Percentiles rank a stretch among this genome's conserved stretches.
Evolutionary conservation across 2,329 filamentous ascomycete genomes (phyloP).

Genomic region (Hymenoscyphus occultus): DNA sequence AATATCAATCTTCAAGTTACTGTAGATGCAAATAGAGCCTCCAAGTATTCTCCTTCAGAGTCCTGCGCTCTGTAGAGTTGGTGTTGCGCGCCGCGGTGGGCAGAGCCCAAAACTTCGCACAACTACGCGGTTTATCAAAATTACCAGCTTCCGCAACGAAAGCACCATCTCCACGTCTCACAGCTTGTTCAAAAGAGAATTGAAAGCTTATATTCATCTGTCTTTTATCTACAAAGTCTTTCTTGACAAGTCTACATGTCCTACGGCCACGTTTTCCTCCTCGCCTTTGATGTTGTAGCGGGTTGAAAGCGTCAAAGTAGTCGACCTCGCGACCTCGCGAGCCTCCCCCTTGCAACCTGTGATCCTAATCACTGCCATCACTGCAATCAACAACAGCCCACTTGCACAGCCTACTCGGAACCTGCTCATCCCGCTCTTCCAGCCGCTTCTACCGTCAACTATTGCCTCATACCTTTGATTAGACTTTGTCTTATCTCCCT

Average conservation of each 20-base stretch:
- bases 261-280: neutral
- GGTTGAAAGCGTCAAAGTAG: neutral
- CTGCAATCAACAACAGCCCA: neutral
- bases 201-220: neutral
- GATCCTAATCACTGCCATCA: neutral
- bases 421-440: neutral
- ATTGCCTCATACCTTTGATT: neutral
- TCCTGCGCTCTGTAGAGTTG: neutral
- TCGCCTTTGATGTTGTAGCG: neutral
- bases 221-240: neutral
- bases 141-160: neutral
- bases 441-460: neutral
- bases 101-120: neutral
- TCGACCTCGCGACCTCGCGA: neutral
- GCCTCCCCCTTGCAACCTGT: neutral
- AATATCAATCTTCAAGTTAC: neutral
- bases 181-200: neutral
- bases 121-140: neutral
- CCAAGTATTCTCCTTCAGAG: neutral
- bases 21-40: neutral
- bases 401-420: neutral
- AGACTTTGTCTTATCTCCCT: neutral
- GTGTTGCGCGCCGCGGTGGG: neutral
- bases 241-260: neutral
- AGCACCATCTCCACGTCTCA: neutral